These are phyloP conservation scores for Neurospora sp. DNA, from an alignment of 495 filamentous ascomycete genomes.

Conservation along the genomic window DNA sequence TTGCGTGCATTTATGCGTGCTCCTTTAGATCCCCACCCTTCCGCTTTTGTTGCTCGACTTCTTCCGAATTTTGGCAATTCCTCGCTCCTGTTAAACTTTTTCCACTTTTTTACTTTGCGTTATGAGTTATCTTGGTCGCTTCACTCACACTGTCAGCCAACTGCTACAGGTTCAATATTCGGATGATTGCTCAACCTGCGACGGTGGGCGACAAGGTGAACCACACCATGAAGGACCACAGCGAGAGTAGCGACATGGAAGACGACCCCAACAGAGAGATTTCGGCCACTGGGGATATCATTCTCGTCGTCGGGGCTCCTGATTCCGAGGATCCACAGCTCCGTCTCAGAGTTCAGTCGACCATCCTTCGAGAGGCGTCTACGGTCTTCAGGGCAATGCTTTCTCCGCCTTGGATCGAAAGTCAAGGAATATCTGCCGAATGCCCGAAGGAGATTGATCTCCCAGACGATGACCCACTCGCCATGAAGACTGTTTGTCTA, in stretches of 20 bases:
- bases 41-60: background rate
- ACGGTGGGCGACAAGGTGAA: background rate
- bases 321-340: background rate
- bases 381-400: background rate
- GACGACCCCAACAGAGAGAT: background rate
- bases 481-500: background rate
- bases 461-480: background rate
- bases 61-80: rapidly evolving
- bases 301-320: background rate
- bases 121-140: too few relatives aligned
- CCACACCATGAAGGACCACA: background rate
- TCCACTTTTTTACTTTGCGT: background rate
- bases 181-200: background rate
- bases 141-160: too few relatives aligned
- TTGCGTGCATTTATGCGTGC: background rate
- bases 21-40: background rate
- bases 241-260: background rate
- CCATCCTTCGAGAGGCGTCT: background rate
- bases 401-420: background rate
- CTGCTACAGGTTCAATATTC: too few relatives aligned
- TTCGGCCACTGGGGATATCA: background rate
- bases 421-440: background rate
- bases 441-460: background rate
- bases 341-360: background rate
- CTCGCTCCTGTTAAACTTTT: background rate